These are phyloP conservation scores for Elaeagnus macrophylla DNA, from an alignment of 306 rosid species.

Conservation along the genomic window DNA sequence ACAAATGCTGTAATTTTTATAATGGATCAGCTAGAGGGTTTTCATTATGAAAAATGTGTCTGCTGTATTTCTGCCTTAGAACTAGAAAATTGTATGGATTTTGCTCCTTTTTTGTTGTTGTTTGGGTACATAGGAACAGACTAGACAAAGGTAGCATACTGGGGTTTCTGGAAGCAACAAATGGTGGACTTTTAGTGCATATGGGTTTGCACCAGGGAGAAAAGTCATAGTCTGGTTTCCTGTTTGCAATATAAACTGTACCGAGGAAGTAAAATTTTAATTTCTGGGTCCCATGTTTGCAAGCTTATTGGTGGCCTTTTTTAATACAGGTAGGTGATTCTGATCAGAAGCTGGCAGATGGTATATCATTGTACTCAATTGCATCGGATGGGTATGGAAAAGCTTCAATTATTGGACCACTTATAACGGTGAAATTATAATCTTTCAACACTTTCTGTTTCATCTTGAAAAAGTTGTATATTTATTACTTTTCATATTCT, in stretches of 20 bases:
- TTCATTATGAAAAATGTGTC: no score
- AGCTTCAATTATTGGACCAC: constrained; percentile 68
- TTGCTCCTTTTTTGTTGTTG: no score
- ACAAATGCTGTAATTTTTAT: no score
- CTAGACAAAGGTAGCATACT: no score
- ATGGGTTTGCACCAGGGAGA: no score
- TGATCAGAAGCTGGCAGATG: constrained; percentile 95
- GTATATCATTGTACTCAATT: constrained; percentile 65
- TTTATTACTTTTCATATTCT: background rate
- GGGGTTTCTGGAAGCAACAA: no score
- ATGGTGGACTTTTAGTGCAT: no score
- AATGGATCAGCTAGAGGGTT: no score
- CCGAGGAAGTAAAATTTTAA: background rate
- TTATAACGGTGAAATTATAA: constrained; percentile 49
- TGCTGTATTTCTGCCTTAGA: no score
- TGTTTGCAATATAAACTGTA: no score
- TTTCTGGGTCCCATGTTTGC: background rate
- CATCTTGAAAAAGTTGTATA: background rate
- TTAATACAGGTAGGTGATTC: constrained; percentile 95
- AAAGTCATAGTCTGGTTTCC: background rate
- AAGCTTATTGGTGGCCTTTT: constrained; percentile 18
- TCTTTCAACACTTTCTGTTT: background rate
- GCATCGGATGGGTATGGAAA: constrained; percentile 49
- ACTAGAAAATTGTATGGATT: no score
- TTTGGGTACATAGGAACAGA: no score